Evolutionary conservation across 2,329 filamentous ascomycete species (phyloP).

Genomic region (Aureobasidium vineae): DNA sequence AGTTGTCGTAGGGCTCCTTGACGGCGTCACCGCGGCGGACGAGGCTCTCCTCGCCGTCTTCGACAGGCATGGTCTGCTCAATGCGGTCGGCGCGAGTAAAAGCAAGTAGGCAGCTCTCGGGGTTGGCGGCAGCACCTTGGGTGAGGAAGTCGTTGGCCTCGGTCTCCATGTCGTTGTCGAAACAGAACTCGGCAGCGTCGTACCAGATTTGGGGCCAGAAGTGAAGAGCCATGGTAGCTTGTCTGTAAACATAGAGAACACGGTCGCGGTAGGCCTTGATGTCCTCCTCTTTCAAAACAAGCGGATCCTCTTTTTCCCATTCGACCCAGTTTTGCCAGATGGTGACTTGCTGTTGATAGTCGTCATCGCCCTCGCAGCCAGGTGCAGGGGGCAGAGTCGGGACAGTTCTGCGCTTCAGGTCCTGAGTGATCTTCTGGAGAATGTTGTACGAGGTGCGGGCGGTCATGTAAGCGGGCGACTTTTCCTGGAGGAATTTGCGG

Average conservation of each 20-base stretch:
- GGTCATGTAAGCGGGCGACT: slow-evolving; percentile 92
- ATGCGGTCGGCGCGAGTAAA: slow-evolving; percentile 87
- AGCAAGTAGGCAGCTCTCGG: slow-evolving; percentile 86
- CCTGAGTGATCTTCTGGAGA: slow-evolving; percentile 81
- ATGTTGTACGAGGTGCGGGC: slow-evolving; percentile 87
- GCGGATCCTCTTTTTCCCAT: slow-evolving; percentile 91
- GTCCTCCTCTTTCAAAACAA: slow-evolving; percentile 83
- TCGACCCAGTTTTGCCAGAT: slow-evolving; percentile 92
- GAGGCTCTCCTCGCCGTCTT: slow-evolving; percentile 67
- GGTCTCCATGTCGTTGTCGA: slow-evolving; percentile 67
- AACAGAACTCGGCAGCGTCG: slow-evolving; percentile 90
- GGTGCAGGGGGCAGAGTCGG: slow-evolving; percentile 78
- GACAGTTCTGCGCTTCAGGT: slow-evolving; percentile 71
- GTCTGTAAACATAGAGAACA: slow-evolving; percentile 87
- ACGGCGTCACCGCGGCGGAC: slow-evolving; percentile 68
- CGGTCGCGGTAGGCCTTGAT: slow-evolving; percentile 70
- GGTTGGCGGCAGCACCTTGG: slow-evolving; percentile 83
- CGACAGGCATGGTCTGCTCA: slow-evolving; percentile 69
- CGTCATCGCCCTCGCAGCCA: slow-evolving; percentile 82
- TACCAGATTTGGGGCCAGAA: slow-evolving; percentile 98
- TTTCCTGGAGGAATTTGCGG: slow-evolving; percentile 90
- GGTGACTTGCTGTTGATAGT: slow-evolving; percentile 79
- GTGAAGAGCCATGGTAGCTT: slow-evolving; percentile 85
- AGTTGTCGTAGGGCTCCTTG: slow-evolving; percentile 76
- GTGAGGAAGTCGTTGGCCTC: slow-evolving; percentile 77